Conservation (phyloP, 495 filamentous ascomycete species). For the Trichoderma gamsii region DNA sequence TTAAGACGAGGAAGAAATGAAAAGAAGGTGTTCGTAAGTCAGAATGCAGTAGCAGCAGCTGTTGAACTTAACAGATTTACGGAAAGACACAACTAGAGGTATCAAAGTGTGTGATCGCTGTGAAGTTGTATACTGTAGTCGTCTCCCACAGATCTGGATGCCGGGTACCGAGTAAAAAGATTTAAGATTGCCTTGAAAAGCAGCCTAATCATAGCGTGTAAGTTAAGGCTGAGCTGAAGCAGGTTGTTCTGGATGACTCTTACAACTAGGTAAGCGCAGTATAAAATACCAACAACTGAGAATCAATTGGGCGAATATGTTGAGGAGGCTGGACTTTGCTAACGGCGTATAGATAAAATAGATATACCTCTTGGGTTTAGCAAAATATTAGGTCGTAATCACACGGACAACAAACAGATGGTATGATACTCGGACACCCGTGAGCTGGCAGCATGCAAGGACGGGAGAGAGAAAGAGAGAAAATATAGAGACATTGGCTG, state of each 20-base stretch:
- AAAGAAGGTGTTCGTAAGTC: not conserved
- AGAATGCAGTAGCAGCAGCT: not conserved
- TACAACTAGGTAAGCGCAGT: not conserved
- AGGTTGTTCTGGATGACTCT: not conserved
- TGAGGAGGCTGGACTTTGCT: not conserved
- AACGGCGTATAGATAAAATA: not conserved
- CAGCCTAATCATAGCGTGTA: not conserved
- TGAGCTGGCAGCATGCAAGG: constrained; percentile 2
- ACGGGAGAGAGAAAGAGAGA: not conserved
- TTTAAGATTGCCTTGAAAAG: not conserved
- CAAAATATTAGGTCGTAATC: not conserved
- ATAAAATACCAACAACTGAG: not conserved
- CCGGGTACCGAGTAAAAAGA: not conserved
- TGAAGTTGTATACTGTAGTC: not conserved
- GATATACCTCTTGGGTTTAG: not conserved
- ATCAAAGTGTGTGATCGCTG: not conserved
- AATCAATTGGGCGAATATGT: not conserved
- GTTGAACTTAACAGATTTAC: not conserved
- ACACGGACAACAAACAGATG: not conserved
- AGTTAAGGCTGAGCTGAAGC: not conserved
- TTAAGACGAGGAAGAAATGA: not conserved
- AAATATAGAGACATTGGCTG: not conserved
- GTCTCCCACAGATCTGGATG: not conserved
- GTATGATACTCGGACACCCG: not conserved
- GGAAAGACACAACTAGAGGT: not conserved